phyloP scores from a whole-genome alignment of 768 basidiomycete species.

The Podaxis pistillaris region DNA sequence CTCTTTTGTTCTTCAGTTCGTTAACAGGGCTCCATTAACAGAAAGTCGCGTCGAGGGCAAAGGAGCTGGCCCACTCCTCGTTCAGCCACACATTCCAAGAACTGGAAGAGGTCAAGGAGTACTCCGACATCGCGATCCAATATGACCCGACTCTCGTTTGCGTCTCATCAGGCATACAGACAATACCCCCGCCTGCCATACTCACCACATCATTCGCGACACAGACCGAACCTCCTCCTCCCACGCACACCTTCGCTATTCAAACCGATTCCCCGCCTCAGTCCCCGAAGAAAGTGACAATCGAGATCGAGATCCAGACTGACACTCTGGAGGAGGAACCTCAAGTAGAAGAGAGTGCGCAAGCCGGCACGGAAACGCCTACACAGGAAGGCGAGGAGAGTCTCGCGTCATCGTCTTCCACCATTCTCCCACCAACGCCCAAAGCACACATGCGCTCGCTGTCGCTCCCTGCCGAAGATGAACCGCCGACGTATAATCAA shows the following conservation, averaged over 20 bases:
- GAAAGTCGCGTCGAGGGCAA: constrained; percentile 68
- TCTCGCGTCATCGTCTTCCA: constrained; percentile 72
- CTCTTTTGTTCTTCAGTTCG: not conserved
- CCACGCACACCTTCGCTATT: constrained; percentile 22
- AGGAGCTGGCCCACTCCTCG: constrained; percentile 38
- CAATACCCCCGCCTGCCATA: constrained; percentile 55
- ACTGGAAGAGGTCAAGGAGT: constrained; percentile 69
- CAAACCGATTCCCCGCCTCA: constrained; percentile 31
- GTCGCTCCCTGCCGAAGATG: constrained; percentile 25
- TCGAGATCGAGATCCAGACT: constrained; percentile 69
- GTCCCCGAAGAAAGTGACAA: constrained; percentile 29
- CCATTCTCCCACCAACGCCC: constrained; percentile 69
- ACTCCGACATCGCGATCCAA: constrained; percentile 71
- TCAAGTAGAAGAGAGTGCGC: constrained; percentile 3
- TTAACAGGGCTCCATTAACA: constrained; percentile 25
- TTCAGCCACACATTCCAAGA: constrained; percentile 10
- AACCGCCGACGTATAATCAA: constrained; percentile 72
- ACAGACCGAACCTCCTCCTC: constrained; percentile 53
- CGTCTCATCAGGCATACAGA: constrained; percentile 50
- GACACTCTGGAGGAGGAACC: constrained; percentile 37
- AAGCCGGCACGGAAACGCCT: constrained; percentile 47
- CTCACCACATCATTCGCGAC: constrained; percentile 44
- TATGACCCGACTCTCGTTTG: constrained; percentile 59
- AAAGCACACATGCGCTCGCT: constrained; percentile 35
- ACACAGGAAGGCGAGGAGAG: constrained; percentile 45